These are phyloP conservation scores for Eleusine coracana DNA, from an alignment of 176 grass and related monocot species.

Conservation along the genomic window DNA sequence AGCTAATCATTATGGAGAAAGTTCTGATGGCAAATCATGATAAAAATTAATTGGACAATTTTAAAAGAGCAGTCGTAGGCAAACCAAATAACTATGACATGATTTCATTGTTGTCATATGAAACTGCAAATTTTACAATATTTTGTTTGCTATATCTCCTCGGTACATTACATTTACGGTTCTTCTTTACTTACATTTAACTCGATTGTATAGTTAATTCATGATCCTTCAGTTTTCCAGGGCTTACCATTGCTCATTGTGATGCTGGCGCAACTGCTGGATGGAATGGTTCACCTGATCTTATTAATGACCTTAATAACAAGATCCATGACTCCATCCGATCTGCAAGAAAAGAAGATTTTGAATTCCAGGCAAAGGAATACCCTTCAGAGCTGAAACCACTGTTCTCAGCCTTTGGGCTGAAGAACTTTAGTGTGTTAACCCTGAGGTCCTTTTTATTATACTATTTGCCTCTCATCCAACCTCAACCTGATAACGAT, in stretches of 20 bases:
- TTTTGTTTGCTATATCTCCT: background rate
- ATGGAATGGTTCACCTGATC: slow-evolving; percentile 33
- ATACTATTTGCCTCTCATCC: slow-evolving; percentile 91
- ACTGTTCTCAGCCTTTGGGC: slow-evolving; percentile 72
- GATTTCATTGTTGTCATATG: slow-evolving; percentile 1
- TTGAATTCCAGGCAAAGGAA: slow-evolving; percentile 50
- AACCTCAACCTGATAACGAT: slow-evolving; percentile 53
- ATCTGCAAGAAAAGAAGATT: slow-evolving; percentile 2
- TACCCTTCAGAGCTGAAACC: slow-evolving; percentile 86
- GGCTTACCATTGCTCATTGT: slow-evolving; percentile 74
- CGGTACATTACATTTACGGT: background rate
- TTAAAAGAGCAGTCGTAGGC: background rate
- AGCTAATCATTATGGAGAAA: background rate
- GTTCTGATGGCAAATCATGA: background rate
- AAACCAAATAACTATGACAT: slow-evolving; percentile 5
- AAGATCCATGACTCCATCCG: slow-evolving; percentile 37
- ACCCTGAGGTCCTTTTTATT: slow-evolving; percentile 85
- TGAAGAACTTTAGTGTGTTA: slow-evolving; percentile 74
- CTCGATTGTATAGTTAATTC: background rate
- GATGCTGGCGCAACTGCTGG: slow-evolving; percentile 67
- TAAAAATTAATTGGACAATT: background rate
- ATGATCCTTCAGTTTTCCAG: slow-evolving; percentile 56
- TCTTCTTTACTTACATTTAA: background rate
- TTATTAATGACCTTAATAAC: slow-evolving; percentile 48
- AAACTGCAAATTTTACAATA: background rate